phyloP scores from a whole-genome alignment of 306 rosid species.

The Prosopis cineraria region DNA sequence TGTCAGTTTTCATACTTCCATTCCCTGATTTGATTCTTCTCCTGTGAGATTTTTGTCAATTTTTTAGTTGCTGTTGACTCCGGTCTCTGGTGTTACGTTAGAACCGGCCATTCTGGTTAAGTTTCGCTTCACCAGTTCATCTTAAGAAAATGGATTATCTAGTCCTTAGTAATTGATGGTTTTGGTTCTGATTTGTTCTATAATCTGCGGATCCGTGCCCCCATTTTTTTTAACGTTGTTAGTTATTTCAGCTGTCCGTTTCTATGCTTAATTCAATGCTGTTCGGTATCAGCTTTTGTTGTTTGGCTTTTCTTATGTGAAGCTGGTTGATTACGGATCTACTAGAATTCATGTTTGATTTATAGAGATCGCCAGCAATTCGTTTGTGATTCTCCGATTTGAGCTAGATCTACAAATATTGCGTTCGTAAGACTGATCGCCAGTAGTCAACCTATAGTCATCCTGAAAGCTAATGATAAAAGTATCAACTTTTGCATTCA shows the following conservation, averaged over 20 bases:
- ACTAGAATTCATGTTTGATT: slow-evolving; percentile 22
- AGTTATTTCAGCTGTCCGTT: slow-evolving; percentile 1
- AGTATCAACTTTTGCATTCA: slow-evolving; percentile 20
- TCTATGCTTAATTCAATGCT: slow-evolving; percentile 15
- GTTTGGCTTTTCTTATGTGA: slow-evolving; percentile 1
- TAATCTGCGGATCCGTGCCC: slow-evolving; percentile 45
- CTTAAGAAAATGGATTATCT: slow-evolving; percentile 1
- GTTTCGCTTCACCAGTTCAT: background rate
- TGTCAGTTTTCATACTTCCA: slow-evolving; percentile 1
- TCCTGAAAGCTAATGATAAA: background rate
- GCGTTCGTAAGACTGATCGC: slow-evolving; percentile 4
- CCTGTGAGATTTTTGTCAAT: background rate
- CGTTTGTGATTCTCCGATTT: background rate
- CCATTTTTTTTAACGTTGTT: slow-evolving; percentile 23
- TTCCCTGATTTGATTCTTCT: slow-evolving; percentile 19
- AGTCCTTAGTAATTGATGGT: slow-evolving; percentile 8
- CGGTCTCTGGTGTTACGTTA: slow-evolving; percentile 14
- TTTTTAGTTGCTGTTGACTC: slow-evolving; percentile 12
- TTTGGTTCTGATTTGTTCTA: slow-evolving; percentile 27
- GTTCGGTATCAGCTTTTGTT: slow-evolving; percentile 9
- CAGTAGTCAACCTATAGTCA: slow-evolving; percentile 39
- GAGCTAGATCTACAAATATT: slow-evolving; percentile 43
- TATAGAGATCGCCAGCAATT: slow-evolving; percentile 17
- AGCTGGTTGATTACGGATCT: slow-evolving; percentile 41
- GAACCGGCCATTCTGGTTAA: slow-evolving; percentile 19